Percentiles rank a stretch among this genome's conserved stretches.
phyloP scores from a whole-genome alignment of 345 rosid genomes.

The Psidium friedrichsthalianum region DNA sequence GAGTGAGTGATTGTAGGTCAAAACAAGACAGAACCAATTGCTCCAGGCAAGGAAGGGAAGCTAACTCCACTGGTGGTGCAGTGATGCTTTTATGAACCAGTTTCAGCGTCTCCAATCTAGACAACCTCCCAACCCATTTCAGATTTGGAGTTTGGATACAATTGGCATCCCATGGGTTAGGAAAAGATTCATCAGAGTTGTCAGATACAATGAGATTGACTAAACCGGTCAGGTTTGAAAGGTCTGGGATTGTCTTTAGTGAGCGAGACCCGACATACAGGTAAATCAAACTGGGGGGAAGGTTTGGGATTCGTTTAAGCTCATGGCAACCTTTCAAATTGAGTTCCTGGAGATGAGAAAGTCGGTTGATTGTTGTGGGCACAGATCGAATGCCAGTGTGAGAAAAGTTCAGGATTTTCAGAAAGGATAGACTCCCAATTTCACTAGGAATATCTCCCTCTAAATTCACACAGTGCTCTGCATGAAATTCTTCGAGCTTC shows the following conservation, averaged over 20 bases:
- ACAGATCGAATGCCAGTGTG: not conserved
- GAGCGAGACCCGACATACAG: not conserved
- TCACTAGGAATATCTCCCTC: not conserved
- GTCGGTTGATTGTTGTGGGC: not conserved
- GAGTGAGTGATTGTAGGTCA: accelerated
- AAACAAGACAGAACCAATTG: not conserved
- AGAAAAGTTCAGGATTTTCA: not conserved
- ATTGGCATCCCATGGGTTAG: not conserved
- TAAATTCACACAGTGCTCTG: accelerated
- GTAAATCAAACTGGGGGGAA: not conserved
- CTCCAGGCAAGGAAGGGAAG: not conserved
- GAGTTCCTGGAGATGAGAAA: not conserved
- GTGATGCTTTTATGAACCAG: not conserved
- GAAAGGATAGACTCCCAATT: not conserved
- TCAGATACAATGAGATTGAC: not conserved
- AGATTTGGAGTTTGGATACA: not conserved
- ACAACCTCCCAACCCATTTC: not conserved
- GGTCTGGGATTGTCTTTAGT: not conserved
- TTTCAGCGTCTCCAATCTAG: not conserved
- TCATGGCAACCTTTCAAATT: not conserved
- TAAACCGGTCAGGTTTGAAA: not conserved
- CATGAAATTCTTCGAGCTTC: not conserved
- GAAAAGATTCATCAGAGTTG: accelerated
- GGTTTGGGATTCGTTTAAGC: not conserved
- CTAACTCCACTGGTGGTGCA: not conserved